Evolutionary conservation across 1,284 basidiomycete genomes (phyloP).

Genomic region (Tilletia setariae): DNA sequence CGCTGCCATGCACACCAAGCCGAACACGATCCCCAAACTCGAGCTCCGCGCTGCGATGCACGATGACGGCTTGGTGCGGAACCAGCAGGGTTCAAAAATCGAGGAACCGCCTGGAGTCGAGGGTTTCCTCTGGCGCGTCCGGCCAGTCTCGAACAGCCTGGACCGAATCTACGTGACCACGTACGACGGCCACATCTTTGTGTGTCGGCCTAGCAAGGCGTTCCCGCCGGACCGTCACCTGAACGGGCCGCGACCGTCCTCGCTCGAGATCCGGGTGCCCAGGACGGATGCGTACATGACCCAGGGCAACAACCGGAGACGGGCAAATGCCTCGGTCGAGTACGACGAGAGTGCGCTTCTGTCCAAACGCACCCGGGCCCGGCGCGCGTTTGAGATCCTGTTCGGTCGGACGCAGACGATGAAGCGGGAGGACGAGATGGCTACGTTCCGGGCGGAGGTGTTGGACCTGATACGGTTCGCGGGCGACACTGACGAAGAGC

Average conservation of each 20-base stretch:
- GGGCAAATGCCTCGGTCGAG: not conserved
- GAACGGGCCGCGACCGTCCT: conserved; percentile 16
- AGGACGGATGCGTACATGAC: conserved; percentile 23
- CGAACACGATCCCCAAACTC: conserved; percentile 60
- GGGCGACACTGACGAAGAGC: conserved; percentile 33
- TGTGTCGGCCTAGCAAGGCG: conserved; percentile 61
- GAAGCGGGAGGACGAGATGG: conserved; percentile 45
- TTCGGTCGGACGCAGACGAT: conserved; percentile 30
- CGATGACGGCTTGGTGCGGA: conserved; percentile 61
- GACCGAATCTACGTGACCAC: conserved; percentile 69
- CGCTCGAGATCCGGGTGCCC: conserved; percentile 29
- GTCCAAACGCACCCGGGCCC: not conserved
- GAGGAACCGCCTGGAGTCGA: conserved; percentile 73
- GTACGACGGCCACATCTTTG: conserved; percentile 72
- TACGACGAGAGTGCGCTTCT: not conserved
- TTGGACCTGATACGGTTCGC: conserved; percentile 36
- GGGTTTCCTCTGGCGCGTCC: conserved; percentile 70
- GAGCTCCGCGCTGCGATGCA: conserved; percentile 72
- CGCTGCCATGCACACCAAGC: conserved; percentile 67
- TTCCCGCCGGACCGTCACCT: conserved; percentile 66
- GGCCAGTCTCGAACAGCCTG: conserved; percentile 63
- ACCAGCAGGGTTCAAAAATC: conserved; percentile 63
- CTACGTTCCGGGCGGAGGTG: conserved; percentile 51
- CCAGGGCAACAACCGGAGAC: not conserved
- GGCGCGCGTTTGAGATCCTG: conserved; percentile 25